Base-by-base conservation (phyloP, 306 rosid genomes). In the Ammopiptanthus mongolicus region DNA sequence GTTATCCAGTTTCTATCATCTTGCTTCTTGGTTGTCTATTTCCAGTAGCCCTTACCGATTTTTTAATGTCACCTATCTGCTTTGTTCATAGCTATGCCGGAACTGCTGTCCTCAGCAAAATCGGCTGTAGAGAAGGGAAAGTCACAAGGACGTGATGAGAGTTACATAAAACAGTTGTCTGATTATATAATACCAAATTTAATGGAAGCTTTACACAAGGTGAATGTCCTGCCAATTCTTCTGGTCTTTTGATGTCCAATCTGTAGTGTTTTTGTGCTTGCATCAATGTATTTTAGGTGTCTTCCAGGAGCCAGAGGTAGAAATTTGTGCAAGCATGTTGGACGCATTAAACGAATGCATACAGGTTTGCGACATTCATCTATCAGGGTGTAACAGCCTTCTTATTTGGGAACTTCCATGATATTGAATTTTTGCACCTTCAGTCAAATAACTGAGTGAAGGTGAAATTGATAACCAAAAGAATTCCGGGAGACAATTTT, bases 161-260 rank as follows among this genome's bases (percentile, higher is more conserved):
- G 96, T 69, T 95, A 95, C 79, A 19, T 95, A 75, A 95, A 95
- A 76, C 99, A 92, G 78, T 78, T 95, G 84, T 90, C 99, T 25
- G 97, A 95, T 79, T 95, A 90, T 84, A 90, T 95, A 65, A 86
- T 95, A 71, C 99, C 99, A 61, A 91, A 91, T 86, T 80, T 95
- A 78, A 93, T 90, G 87, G 99, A 95, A 83, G 97, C 99, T 69
- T 80, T 95, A 74, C 99, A 95, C 73, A 95, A 95, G 95, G 98
- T 91, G 63, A 71, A 59, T 11, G 31, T 81, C 75, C 76, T 77
- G 41, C 63, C 53, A 2, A 21, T 75, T 46, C 33, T 29, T 61
- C 62, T 71, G 19, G 44, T 48, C 3, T 12, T 67, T 48, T 59
- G 65, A 55, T 42, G 48, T 75, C 15, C 57, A 65, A 11, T 74